Evolutionary conservation across 768 basidiomycete genomes (phyloP), one percentile per base, ranked within the genome.

Genomic region (Hericium coralloides): DNA sequence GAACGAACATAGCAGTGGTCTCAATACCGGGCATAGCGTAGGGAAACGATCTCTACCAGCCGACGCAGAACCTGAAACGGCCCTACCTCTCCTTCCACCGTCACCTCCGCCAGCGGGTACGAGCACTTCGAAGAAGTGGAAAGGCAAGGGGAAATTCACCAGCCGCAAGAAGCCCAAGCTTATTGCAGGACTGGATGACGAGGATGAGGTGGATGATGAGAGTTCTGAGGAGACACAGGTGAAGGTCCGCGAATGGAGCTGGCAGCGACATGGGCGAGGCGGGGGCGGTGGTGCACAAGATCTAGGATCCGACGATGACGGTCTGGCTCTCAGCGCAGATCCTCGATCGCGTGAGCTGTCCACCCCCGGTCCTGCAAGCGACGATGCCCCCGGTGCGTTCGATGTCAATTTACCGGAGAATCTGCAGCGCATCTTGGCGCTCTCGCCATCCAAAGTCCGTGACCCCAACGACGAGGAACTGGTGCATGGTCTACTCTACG

Each of bases 361-460:
- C 58, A 64, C 18, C 38, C 61, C 47, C 56, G 65, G 47, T 36
- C 58, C 53, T 39, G 18, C 36, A 41, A 57, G 60, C 64, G 67
- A 59, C 71, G 73, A 64, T 69, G 73, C 70, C 63, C 55, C 64
- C 17, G 68, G 61, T 59, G 68, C 67, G 59, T 69, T 87, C 62
- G 77, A 79, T 58, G 74, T 85, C 58, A 72, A 84, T 68, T 72
- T 89, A 52, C 83, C 85, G 51, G 84, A 87, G 59, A 76, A 83
- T 56, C 76, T 91, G 62, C 82, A 75, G 61, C 76, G 75, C 64
- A 75, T 88, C 60, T 72, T 91, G 37, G 82, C 84, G 54, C 73
- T 92, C 59, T 79, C 82, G 39, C 71, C 80, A 9, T 66, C 71
- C 47, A 70, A 74, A 53, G 69, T 65, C 37, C 55, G 58, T 23